These are phyloP conservation scores for Volvariella volvacea DNA, from an alignment of 1,284 basidiomycete species.

Conservation along the genomic window DNA sequence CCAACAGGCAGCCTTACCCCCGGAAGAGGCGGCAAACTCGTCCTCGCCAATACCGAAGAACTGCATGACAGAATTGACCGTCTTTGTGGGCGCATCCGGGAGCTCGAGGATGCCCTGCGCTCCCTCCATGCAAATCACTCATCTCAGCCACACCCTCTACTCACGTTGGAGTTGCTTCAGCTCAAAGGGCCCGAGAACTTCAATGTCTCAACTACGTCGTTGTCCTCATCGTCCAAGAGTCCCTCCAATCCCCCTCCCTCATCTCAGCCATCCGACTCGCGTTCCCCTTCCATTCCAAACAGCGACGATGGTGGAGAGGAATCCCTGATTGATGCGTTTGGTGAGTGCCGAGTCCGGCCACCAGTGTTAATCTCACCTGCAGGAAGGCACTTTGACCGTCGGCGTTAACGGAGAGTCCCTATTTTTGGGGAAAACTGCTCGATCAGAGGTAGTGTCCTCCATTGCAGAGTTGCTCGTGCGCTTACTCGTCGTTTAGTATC, in stretches of 20 bases:
- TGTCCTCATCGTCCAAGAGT: not conserved
- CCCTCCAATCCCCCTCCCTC: not conserved
- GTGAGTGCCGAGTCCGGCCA: slow-evolving; percentile 22
- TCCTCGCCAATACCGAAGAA: slow-evolving; percentile 60
- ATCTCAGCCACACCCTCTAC: slow-evolving; percentile 38
- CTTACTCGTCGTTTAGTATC: slow-evolving; percentile 30
- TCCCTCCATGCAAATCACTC: slow-evolving; percentile 40
- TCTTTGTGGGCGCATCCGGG: slow-evolving; percentile 45
- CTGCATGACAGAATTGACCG: slow-evolving; percentile 56
- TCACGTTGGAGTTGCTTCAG: slow-evolving; percentile 22
- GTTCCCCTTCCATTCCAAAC: not conserved
- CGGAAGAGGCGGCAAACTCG: slow-evolving; percentile 49
- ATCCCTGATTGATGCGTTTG: slow-evolving; percentile 49
- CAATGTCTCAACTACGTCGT: no score
- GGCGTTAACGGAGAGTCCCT: slow-evolving; percentile 45
- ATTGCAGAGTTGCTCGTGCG: not conserved
- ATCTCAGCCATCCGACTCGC: slow-evolving; percentile 5
- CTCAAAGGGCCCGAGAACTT: no score
- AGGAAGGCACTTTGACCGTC: slow-evolving; percentile 51
- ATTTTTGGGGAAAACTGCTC: slow-evolving; percentile 57
- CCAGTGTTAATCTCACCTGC: no score
- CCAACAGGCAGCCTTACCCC: slow-evolving; percentile 46
- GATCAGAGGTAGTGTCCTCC: slow-evolving; percentile 43
- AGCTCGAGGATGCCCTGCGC: slow-evolving; percentile 51
- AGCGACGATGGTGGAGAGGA: slow-evolving; percentile 22